Evolutionary conservation across 306 rosid genomes (phyloP).

Genomic region (Prunus kanzakura): DNA sequence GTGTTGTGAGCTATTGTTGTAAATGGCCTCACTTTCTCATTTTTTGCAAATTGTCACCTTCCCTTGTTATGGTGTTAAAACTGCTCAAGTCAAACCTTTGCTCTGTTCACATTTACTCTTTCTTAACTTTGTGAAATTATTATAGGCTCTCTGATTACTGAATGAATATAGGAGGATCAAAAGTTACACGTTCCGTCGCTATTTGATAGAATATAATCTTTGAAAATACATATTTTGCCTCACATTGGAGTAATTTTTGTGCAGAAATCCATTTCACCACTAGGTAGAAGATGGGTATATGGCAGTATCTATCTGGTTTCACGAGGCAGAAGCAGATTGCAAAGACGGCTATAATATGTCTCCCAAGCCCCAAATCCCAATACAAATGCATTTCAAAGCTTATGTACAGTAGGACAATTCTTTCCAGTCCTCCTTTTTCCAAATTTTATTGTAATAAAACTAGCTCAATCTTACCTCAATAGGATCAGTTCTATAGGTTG

Average conservation of each 20-base stretch:
- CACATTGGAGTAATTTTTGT: conserved; percentile 1
- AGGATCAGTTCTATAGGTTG: neutral
- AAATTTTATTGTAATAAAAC: neutral
- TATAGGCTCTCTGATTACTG: neutral
- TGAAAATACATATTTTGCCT: neutral
- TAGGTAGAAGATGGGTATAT: conserved; percentile 79
- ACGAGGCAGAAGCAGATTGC: conserved; percentile 37
- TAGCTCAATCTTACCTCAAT: neutral
- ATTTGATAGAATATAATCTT: neutral
- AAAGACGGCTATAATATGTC: conserved; percentile 39
- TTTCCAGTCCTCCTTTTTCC: neutral
- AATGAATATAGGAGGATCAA: neutral
- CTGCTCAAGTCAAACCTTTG: neutral
- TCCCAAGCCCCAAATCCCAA: conserved; percentile 8
- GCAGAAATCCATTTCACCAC: conserved; percentile 64
- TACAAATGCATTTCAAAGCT: neutral
- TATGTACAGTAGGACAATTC: conserved; percentile 25
- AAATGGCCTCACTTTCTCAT: neutral
- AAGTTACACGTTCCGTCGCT: neutral
- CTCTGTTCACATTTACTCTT: neutral
- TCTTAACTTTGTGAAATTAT: neutral
- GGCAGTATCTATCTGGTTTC: conserved; percentile 88
- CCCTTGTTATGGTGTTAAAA: neutral
- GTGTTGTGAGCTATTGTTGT: neutral
- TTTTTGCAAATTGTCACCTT: neutral